A percentile compares a stretch with the other conserved stretches of the same genome.
Evolutionary conservation across 2,329 filamentous ascomycete genomes (phyloP).

Genomic region (Phialophora expanda): DNA sequence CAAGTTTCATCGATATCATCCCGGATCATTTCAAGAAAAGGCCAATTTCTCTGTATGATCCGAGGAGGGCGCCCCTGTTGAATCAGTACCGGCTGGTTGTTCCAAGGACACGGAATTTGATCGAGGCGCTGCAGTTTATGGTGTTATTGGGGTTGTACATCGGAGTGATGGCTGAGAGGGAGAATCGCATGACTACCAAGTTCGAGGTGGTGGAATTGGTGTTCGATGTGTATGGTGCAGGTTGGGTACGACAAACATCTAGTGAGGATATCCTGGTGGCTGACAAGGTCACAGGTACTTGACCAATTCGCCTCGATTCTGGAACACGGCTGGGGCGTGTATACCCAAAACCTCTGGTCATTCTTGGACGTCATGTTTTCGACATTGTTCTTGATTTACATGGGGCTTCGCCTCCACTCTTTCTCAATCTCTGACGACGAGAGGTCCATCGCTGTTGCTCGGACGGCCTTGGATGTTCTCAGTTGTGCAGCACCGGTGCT

Average conservation of each 20-base stretch:
- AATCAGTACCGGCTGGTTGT: constrained; percentile 88
- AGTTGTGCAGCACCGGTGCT: constrained; percentile 78
- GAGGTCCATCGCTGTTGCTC: constrained; percentile 24
- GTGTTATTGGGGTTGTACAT: constrained; percentile 72
- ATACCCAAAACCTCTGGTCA: constrained; percentile 87
- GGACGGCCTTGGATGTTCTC: constrained; percentile 49
- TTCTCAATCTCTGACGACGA: constrained; percentile 23
- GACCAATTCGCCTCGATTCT: constrained; percentile 78
- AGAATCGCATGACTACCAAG: constrained; percentile 52
- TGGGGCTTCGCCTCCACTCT: constrained; percentile 64
- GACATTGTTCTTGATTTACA: constrained; percentile 71
- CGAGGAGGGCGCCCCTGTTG: constrained; percentile 72
- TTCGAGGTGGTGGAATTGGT: constrained; percentile 66
- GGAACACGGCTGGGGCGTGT: constrained; percentile 78
- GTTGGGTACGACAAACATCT: constrained; percentile 62
- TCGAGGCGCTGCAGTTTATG: constrained; percentile 76
- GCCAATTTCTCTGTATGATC: constrained; percentile 80
- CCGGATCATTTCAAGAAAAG: constrained; percentile 85
- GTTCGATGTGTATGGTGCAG: constrained; percentile 75
- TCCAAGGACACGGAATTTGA: constrained; percentile 74
- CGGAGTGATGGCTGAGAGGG: constrained; percentile 71
- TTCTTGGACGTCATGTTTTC: constrained; percentile 82
- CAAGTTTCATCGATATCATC: constrained; percentile 79
- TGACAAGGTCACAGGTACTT: constrained; percentile 48
- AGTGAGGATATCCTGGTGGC: background rate